Conservation (phyloP, 2,329 filamentous ascomycete genomes). For the Monosporascus sp. region DNA sequence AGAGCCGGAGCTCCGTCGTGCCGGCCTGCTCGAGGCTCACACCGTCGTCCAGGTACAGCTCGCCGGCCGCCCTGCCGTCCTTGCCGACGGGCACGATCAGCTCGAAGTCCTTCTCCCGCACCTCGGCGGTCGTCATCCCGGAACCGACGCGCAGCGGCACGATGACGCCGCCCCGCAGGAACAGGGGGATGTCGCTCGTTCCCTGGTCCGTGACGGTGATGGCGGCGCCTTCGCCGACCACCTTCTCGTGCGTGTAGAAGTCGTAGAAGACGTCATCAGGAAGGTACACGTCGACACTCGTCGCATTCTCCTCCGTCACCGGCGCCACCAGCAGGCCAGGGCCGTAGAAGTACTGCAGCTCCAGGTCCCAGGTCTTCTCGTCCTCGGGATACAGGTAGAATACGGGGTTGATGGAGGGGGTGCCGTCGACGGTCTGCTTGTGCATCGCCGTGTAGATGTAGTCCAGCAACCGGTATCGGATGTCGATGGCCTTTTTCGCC, state of each 20-base stretch:
- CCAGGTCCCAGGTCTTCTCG: slow-evolving; percentile 32
- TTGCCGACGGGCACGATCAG: slow-evolving; percentile 62
- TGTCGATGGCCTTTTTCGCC: slow-evolving; percentile 60
- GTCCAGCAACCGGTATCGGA: slow-evolving; percentile 65
- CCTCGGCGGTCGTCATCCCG: slow-evolving; percentile 58
- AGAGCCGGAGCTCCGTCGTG: slow-evolving; percentile 55
- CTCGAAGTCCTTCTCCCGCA: slow-evolving; percentile 63
- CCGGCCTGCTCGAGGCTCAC: slow-evolving; percentile 55
- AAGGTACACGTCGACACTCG: slow-evolving; percentile 39
- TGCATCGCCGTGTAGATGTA: slow-evolving; percentile 70
- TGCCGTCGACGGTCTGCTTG: slow-evolving; percentile 55
- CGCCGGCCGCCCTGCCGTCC: slow-evolving; percentile 59
- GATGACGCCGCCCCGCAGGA: slow-evolving; percentile 60
- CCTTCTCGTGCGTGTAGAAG: slow-evolving; percentile 42
- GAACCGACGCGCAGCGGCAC: slow-evolving; percentile 52
- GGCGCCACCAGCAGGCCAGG: slow-evolving; percentile 39
- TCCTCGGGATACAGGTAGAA: slow-evolving; percentile 63
- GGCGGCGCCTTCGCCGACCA: slow-evolving; percentile 35
- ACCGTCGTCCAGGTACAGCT: slow-evolving; percentile 75
- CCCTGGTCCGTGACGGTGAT: slow-evolving; percentile 35
- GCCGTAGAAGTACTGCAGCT: slow-evolving; percentile 44
- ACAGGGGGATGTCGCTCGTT: slow-evolving; percentile 56
- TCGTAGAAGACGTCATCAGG: slow-evolving; percentile 45
- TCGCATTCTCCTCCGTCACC: slow-evolving; percentile 38
- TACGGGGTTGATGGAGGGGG: slow-evolving; percentile 60